A percentile compares a stretch with the other conserved stretches of the same genome.
These are phyloP conservation scores for Geoglossum glabrum DNA, from an alignment of 495 filamentous ascomycete genomes.

Conservation along the genomic window DNA sequence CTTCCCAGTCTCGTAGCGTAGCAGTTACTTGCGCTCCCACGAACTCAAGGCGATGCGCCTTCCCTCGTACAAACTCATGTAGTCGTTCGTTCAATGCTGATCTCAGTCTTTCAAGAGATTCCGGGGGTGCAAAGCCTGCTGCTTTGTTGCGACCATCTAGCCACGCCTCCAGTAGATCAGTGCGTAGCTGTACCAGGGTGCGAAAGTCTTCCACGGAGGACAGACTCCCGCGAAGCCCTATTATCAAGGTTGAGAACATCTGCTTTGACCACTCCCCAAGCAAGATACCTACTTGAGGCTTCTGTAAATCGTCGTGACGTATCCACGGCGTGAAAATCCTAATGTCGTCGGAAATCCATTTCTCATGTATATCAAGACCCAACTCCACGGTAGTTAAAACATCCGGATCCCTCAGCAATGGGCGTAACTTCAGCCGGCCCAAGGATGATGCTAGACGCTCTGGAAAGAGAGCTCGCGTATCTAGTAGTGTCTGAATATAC, in stretches of 20 bases:
- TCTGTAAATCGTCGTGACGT: slow-evolving; percentile 58
- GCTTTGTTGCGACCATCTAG: slow-evolving; percentile 20
- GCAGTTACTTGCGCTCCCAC: slow-evolving; percentile 1
- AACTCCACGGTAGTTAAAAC: slow-evolving; percentile 45
- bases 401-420: slow-evolving; percentile 4
- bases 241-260: slow-evolving; percentile 42
- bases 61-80: not conserved
- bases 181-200: slow-evolving; percentile 44
- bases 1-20: slow-evolving; percentile 3
- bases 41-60: not conserved
- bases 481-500: slow-evolving; percentile 56
- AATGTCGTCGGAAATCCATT: slow-evolving; percentile 71
- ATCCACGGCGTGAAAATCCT: slow-evolving; percentile 79
- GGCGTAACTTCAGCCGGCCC: slow-evolving; percentile 33
- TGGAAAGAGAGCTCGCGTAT: slow-evolving; percentile 56
- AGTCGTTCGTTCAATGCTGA: slow-evolving; percentile 46
- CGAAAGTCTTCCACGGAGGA: slow-evolving; percentile 38
- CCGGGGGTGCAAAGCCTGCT: not conserved
- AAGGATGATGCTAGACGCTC: slow-evolving; percentile 51
- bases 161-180: slow-evolving; percentile 54
- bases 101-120: slow-evolving; percentile 41
- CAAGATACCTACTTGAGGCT: slow-evolving; percentile 38
- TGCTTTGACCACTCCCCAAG: slow-evolving; percentile 55
- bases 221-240: slow-evolving; percentile 35
- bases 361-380: slow-evolving; percentile 58